Evolutionary conservation across 2,329 filamentous ascomycete genomes (phyloP).

Genomic region (Akanthomyces muscarius): DNA sequence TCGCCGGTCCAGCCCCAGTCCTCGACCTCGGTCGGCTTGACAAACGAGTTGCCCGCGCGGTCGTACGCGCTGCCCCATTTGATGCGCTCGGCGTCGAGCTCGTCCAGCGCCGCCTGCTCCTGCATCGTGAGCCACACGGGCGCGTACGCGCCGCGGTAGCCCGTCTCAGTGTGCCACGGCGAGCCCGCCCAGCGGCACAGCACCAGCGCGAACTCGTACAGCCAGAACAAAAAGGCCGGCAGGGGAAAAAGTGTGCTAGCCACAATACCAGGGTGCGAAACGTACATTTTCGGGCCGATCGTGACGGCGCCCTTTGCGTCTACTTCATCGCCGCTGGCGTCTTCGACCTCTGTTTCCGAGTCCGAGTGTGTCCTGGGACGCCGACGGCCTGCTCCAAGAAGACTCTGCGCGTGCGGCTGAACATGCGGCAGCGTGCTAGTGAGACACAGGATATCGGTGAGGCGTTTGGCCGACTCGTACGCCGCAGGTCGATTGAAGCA

Average conservation of each 20-base stretch:
- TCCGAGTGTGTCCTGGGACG: constrained; percentile 19
- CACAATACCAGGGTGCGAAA: constrained; percentile 83
- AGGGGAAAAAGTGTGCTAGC: constrained; percentile 78
- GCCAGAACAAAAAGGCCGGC: constrained; percentile 62
- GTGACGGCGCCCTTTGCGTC: constrained; percentile 19
- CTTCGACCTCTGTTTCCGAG: constrained; percentile 15
- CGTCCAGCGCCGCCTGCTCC: constrained; percentile 58
- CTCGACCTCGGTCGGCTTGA: constrained; percentile 76
- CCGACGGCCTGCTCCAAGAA: constrained; percentile 40
- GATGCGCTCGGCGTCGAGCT: constrained; percentile 46
- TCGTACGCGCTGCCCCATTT: constrained; percentile 86
- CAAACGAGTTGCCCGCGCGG: constrained; percentile 51
- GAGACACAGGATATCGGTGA: constrained; percentile 80
- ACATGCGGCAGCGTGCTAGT: constrained; percentile 66
- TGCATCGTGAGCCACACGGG: constrained; percentile 76
- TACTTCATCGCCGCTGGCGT: constrained; percentile 20
- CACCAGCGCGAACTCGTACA: constrained; percentile 65
- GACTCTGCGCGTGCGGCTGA: constrained; percentile 51
- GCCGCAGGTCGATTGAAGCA: constrained; percentile 57
- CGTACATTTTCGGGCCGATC: constrained; percentile 60
- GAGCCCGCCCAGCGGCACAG: constrained; percentile 75
- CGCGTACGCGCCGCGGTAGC: constrained; percentile 72
- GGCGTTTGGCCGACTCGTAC: constrained; percentile 83
- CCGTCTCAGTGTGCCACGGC: constrained; percentile 78
- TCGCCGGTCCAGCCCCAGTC: constrained; percentile 75